A percentile compares a stretch with the other conserved stretches of the same genome.
Conservation (phyloP, 306 rosid species). For the Vigna nakashimae region DNA sequence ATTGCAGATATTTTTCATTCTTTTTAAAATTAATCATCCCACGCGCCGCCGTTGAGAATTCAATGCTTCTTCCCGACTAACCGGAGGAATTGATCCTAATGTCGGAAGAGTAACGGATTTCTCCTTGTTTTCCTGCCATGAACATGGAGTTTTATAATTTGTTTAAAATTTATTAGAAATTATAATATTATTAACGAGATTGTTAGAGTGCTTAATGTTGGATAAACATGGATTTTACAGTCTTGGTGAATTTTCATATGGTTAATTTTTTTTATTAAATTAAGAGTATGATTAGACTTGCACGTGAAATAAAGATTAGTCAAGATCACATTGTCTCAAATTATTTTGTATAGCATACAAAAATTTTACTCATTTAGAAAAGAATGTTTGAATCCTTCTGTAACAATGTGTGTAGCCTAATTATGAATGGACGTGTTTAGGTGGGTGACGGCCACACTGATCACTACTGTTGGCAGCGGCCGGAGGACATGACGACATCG, state of each 20-base stretch:
- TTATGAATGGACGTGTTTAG: slow-evolving; percentile 42
- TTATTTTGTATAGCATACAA: no score
- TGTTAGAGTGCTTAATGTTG: background rate
- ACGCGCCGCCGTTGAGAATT: slow-evolving; percentile 41
- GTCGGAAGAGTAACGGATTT: slow-evolving; percentile 28
- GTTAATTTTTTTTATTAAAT: no score
- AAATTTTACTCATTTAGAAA: no score
- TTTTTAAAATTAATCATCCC: background rate
- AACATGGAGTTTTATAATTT: background rate
- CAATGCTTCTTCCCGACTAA: background rate
- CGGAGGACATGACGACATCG: slow-evolving; percentile 88
- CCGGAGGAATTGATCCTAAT: slow-evolving; percentile 8
- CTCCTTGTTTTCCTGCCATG: slow-evolving; percentile 1
- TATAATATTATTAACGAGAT: no score
- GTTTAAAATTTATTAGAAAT: no score
- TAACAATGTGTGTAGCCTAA: background rate
- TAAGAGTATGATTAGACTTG: no score
- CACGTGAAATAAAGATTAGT: no score
- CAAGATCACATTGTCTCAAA: no score
- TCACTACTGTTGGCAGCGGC: slow-evolving; percentile 95
- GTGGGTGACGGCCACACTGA: slow-evolving; percentile 88
- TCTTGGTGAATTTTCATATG: no score
- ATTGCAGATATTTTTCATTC: background rate
- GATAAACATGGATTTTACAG: no score
- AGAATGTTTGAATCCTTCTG: background rate